Evolutionary conservation across 805 yeast genomes (phyloP).

Genomic region (Starmerella davenportii): DNA sequence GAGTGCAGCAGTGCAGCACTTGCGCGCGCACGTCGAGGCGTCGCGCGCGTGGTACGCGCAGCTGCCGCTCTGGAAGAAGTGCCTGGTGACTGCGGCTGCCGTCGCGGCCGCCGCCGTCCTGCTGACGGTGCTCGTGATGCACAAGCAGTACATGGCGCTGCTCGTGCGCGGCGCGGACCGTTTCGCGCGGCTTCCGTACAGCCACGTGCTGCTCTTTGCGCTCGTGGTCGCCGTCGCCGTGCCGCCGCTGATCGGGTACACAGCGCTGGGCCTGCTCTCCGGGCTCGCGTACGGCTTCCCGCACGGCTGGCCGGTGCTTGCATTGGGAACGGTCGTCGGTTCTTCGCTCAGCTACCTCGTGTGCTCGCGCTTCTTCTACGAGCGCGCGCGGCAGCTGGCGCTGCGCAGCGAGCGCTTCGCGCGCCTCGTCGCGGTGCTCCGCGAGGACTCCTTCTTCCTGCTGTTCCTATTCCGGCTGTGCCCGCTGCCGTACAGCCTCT

Average conservation of each 20-base stretch:
- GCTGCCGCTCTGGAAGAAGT: not conserved
- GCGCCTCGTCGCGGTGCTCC: constrained; percentile 60
- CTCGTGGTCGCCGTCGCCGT: constrained; percentile 54
- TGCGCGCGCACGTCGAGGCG: too few relatives aligned
- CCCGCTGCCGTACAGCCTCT: constrained; percentile 82
- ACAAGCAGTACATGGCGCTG: constrained; percentile 18
- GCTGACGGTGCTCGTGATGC: constrained; percentile 19
- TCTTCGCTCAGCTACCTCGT: constrained; percentile 56
- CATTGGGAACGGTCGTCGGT: constrained; percentile 52
- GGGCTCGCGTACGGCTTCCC: constrained; percentile 77
- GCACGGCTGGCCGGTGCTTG: constrained; percentile 61
- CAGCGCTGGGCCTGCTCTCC: constrained; percentile 42
- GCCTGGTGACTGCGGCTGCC: not conserved
- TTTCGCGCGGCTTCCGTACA: constrained; percentile 21
- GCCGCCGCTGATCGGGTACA: constrained; percentile 81
- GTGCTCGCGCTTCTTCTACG: constrained; percentile 41
- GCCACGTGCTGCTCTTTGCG: constrained; percentile 28
- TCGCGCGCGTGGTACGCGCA: not conserved
- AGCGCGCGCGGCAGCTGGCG: constrained; percentile 43
- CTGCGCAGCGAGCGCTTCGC: constrained; percentile 44
- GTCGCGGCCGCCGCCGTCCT: not conserved
- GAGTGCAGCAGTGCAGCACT: too few relatives aligned
- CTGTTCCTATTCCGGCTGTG: constrained; percentile 62
- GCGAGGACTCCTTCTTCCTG: constrained; percentile 47
- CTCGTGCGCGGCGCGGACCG: constrained; percentile 20